Percentiles rank a stretch among this genome's conserved stretches.
Evolutionary conservation across 2,329 filamentous ascomycete genomes (phyloP).

Genomic region (Apiospora saccharicola): DNA sequence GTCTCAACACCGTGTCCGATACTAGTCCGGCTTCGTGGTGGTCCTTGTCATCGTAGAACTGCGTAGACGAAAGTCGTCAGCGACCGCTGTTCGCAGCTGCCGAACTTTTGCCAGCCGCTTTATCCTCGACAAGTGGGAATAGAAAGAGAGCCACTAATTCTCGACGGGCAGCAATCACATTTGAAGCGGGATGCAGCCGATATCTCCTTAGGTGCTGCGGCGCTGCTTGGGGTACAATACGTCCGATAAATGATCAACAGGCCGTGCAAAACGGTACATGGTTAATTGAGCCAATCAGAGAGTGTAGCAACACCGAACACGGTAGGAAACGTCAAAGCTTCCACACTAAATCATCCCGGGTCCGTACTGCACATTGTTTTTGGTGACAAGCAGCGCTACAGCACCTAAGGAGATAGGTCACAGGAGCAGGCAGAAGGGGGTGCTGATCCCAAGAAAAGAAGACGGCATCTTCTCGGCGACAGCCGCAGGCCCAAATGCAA

Average conservation of each 20-base stretch:
- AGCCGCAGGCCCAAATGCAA: constrained; percentile 22
- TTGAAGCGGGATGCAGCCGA: not conserved
- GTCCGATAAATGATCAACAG: too few species aligned
- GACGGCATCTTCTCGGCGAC: constrained; percentile 16
- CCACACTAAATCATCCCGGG: too few species aligned
- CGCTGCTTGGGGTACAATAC: too few species aligned
- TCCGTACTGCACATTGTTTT: too few species aligned
- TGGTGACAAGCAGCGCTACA: too few species aligned
- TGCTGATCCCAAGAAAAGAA: constrained; percentile 11
- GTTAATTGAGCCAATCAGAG: too few species aligned
- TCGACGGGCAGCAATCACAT: not conserved
- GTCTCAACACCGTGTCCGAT: not conserved
- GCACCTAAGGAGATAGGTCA: too few species aligned
- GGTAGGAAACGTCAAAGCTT: too few species aligned
- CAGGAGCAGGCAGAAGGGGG: not conserved
- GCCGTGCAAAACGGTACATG: too few species aligned
- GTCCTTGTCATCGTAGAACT: not conserved
- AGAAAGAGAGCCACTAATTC: not conserved
- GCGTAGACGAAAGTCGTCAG: not conserved
- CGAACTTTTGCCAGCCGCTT: constrained; percentile 3
- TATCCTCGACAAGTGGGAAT: constrained; percentile 4
- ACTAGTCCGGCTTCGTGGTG: not conserved
- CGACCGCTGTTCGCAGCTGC: not conserved
- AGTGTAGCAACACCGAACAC: too few species aligned
- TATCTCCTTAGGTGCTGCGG: too few species aligned